Evolutionary conservation across 2,329 filamentous ascomycete genomes (phyloP).

Genomic region (Blastomyces percursus): DNA sequence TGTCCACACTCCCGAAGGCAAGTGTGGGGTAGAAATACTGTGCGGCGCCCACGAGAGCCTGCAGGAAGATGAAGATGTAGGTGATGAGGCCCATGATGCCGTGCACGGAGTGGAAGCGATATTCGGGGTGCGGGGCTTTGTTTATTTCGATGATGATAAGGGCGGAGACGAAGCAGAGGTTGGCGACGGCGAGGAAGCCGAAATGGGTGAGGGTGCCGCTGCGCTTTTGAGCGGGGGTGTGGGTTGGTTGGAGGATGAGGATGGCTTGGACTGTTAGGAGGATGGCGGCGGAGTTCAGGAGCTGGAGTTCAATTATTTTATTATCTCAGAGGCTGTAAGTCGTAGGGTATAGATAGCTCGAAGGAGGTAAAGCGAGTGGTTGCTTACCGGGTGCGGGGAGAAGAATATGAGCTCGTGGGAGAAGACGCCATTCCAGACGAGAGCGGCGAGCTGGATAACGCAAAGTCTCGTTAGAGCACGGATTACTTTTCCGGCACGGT

Average conservation of each 20-base stretch:
- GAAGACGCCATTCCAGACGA: slow-evolving; percentile 71
- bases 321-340: background rate
- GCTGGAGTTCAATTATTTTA: slow-evolving; percentile 21
- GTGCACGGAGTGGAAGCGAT: slow-evolving; percentile 62
- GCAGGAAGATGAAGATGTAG: slow-evolving; percentile 57
- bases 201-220: slow-evolving; percentile 55
- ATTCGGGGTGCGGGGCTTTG: slow-evolving; percentile 56
- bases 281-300: slow-evolving; percentile 53
- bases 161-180: slow-evolving; percentile 30
- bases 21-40: slow-evolving; percentile 61
- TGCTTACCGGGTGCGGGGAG: slow-evolving; percentile 70
- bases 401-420: slow-evolving; percentile 64
- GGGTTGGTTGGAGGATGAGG: slow-evolving; percentile 78
- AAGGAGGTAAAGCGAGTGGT: background rate
- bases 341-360: background rate
- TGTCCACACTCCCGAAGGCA: slow-evolving; percentile 66
- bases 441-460: slow-evolving; percentile 47
- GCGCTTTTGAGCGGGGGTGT: slow-evolving; percentile 62
- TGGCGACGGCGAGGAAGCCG: slow-evolving; percentile 50
- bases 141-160: slow-evolving; percentile 51
- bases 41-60: slow-evolving; percentile 69
- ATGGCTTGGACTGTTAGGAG: slow-evolving; percentile 68
- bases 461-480: background rate
- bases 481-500: background rate
- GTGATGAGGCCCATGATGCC: slow-evolving; percentile 71